phyloP scores from a whole-genome alignment of 202 grass and related monocot genomes.

The Panicum virgatum region DNA sequence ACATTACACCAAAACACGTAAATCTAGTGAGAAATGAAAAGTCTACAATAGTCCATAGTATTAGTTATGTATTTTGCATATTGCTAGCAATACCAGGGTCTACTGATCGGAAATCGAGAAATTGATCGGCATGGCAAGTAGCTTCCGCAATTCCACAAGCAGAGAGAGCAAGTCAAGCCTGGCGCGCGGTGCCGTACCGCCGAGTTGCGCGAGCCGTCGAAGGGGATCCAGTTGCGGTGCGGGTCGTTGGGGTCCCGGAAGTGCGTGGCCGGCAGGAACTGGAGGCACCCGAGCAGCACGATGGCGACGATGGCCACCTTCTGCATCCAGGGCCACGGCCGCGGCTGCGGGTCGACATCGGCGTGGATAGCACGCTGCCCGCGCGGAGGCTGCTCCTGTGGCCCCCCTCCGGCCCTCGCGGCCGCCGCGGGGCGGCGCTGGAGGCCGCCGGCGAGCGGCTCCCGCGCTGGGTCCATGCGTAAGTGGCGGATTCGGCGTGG shows the following conservation, averaged over 20 bases:
- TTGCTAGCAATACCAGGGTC: neutral
- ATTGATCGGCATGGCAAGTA: neutral
- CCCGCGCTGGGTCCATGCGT: slow-evolving; percentile 40
- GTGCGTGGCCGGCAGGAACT: slow-evolving; percentile 83
- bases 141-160: neutral
- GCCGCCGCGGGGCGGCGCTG: slow-evolving; percentile 47
- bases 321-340: slow-evolving; percentile 60
- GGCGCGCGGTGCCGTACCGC: slow-evolving; percentile 27
- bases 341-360: slow-evolving; percentile 69
- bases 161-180: neutral
- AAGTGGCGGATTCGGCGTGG: neutral
- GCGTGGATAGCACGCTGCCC: slow-evolving; percentile 36
- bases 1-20: neutral
- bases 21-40: neutral
- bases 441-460: slow-evolving; percentile 35
- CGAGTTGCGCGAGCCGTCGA: slow-evolving; percentile 37
- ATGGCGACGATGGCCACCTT: slow-evolving; percentile 77
- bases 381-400: slow-evolving; percentile 25
- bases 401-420: neutral
- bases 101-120: neutral
- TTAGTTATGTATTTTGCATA: neutral
- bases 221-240: slow-evolving; percentile 60
- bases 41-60: neutral
- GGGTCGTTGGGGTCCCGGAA: slow-evolving; percentile 73
- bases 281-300: slow-evolving; percentile 58